phyloP scores from a whole-genome alignment of 805 yeast genomes.

The Saturnispora bothae region DNA sequence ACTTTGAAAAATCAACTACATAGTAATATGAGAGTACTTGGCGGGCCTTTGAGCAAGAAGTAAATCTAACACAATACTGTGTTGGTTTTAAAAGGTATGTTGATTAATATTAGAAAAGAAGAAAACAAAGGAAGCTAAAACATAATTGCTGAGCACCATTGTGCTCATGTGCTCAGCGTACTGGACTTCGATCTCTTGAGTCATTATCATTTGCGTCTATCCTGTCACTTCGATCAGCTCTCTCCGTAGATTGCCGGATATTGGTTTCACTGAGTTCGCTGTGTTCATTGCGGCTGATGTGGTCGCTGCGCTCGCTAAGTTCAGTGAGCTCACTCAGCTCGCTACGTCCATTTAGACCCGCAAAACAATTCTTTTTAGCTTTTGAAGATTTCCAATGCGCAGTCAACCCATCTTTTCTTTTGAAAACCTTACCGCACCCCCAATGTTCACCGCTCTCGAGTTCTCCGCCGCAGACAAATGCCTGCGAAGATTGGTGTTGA shows the following conservation, averaged over 20 bases:
- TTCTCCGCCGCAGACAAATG: constrained; percentile 24
- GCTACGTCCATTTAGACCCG: constrained; percentile 13
- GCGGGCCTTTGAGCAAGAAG: too few relatives aligned
- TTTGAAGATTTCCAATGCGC: constrained; percentile 29
- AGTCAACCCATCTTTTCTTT: constrained; percentile 27
- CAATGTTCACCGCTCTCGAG: constrained; percentile 22
- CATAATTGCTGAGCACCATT: background rate
- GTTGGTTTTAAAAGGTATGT: background rate
- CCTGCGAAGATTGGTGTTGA: constrained; percentile 21
- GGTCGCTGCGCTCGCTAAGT: too few relatives aligned
- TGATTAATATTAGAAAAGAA: background rate
- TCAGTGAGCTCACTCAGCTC: too few relatives aligned
- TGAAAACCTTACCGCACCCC: constrained; percentile 29
- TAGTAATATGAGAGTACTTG: too few relatives aligned
- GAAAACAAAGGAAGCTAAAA: background rate
- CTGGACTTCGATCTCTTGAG: too few relatives aligned
- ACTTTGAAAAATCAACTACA: too few relatives aligned
- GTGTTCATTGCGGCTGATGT: too few relatives aligned
- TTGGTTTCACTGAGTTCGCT: too few relatives aligned
- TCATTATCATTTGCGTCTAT: too few relatives aligned
- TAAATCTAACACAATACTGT: too few relatives aligned
- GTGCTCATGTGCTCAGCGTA: background rate
- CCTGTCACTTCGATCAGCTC: too few relatives aligned
- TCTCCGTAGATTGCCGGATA: too few relatives aligned
- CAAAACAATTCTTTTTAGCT: constrained; percentile 26